A percentile compares a stretch with the other conserved stretches of the same genome.
These are phyloP conservation scores for Cucurbita moschata DNA, from an alignment of 306 rosid genomes.

Conservation along the genomic window DNA sequence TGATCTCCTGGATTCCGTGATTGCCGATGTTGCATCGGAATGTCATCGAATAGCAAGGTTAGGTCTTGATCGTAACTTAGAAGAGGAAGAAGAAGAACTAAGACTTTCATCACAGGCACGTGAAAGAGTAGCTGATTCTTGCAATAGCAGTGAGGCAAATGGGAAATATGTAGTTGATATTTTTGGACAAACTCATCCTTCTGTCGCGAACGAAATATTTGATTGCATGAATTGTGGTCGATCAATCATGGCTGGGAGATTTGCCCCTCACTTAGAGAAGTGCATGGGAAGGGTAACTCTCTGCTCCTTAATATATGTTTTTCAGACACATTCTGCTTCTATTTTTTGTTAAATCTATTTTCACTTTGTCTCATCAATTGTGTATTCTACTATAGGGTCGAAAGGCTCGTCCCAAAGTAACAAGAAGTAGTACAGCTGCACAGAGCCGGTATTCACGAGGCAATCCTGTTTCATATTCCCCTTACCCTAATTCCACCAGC, in stretches of 20 bases:
- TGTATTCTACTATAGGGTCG: conserved; percentile 54
- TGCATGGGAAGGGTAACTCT: conserved; percentile 94
- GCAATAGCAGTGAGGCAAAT: conserved; percentile 61
- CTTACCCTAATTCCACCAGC: conserved; percentile 40
- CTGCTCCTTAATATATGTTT: not conserved
- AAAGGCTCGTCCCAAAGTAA: conserved; percentile 80
- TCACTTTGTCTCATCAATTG: not conserved
- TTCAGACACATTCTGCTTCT: not conserved
- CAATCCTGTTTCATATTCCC: conserved; percentile 46
- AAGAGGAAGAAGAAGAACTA: conserved; percentile 92
- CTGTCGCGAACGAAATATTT: conserved; percentile 71
- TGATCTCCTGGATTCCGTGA: conserved; percentile 81
- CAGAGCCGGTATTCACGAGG: conserved; percentile 57
- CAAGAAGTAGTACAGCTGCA: conserved; percentile 83
- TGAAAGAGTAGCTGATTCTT: conserved; percentile 72
- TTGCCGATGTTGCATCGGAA: conserved; percentile 91
- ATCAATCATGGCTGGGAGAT: conserved; percentile 74
- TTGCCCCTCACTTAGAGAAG: conserved; percentile 97
- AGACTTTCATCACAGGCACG: conserved; percentile 84
- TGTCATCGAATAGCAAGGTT: conserved; percentile 81
- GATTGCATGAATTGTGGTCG: conserved; percentile 91
- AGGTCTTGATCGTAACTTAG: conserved; percentile 84
- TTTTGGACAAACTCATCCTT: conserved; percentile 86
- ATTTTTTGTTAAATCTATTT: not conserved
- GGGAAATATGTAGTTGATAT: conserved; percentile 82